phyloP scores from a whole-genome alignment of 2,329 filamentous ascomycete species.

The Cercospora citrullina region DNA sequence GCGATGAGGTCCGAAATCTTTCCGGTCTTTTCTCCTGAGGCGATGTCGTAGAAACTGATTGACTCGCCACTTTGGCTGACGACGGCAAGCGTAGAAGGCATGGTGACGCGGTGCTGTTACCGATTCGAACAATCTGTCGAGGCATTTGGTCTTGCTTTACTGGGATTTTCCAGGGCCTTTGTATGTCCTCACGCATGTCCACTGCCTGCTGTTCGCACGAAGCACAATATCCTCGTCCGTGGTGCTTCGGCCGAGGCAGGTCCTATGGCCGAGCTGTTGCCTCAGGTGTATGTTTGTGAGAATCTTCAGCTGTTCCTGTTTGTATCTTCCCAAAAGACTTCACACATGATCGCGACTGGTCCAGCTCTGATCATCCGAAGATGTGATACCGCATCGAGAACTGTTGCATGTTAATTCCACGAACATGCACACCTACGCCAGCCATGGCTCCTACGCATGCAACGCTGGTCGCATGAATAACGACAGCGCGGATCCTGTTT shows the following conservation, averaged over 20 bases:
- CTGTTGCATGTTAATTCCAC: background rate
- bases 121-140: background rate
- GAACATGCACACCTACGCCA: background rate
- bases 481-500: background rate
- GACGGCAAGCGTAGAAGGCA: background rate
- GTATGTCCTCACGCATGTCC: background rate
- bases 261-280: background rate
- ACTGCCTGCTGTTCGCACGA: background rate
- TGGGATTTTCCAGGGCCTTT: background rate
- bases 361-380: background rate
- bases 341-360: background rate
- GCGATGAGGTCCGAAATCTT: background rate
- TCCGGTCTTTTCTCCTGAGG: background rate
- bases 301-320: background rate
- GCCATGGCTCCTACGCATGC: background rate
- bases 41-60: background rate
- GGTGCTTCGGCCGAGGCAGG: background rate
- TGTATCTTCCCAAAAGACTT: background rate
- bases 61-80: background rate
- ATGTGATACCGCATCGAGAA: background rate
- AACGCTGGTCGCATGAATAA: background rate
- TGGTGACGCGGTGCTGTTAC: background rate
- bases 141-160: background rate
- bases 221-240: background rate
- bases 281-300: background rate